phyloP scores from a whole-genome alignment of 78 protist species.

The Dictyostelium citrinum region DNA sequence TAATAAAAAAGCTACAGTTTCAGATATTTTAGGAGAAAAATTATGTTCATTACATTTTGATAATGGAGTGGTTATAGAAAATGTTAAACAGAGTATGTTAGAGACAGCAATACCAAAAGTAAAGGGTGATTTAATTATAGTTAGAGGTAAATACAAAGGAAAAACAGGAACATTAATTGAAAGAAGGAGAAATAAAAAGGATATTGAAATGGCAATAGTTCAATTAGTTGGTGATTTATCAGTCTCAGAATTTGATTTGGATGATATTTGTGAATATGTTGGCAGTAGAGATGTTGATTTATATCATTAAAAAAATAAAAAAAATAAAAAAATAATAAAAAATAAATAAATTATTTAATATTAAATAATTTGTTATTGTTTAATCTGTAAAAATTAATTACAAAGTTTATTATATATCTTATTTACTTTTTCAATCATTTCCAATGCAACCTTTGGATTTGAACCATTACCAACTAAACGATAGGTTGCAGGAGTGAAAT shows the following conservation, averaged over 20 bases:
- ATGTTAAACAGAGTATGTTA: constrained; percentile 57
- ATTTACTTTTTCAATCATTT: neutral
- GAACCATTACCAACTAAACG: neutral
- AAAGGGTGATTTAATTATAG: constrained; percentile 32
- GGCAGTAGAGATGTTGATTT: constrained; percentile 30
- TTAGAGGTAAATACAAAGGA: constrained; percentile 32
- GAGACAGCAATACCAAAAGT: constrained; percentile 65
- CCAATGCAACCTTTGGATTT: neutral
- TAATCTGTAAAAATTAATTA: neutral
- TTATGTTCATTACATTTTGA: constrained; percentile 41
- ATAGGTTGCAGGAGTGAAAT: neutral
- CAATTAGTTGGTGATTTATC: constrained; percentile 22
- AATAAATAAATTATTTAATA: neutral
- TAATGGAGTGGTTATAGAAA: constrained; percentile 41
- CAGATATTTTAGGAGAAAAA: constrained; percentile 53
- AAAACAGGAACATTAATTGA: constrained; percentile 31
- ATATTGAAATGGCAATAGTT: constrained; percentile 26
- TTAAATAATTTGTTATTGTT: neutral
- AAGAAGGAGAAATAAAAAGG: constrained; percentile 1
- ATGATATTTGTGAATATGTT: constrained; percentile 67
- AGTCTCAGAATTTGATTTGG: constrained; percentile 47
- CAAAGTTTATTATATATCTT: neutral
- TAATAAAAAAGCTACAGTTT: constrained; percentile 56
- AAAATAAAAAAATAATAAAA: neutral
- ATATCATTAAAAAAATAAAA: neutral